These are phyloP conservation scores for Larix sibirica DNA, from an alignment of 83 land plant species.

Conservation along the genomic window DNA sequence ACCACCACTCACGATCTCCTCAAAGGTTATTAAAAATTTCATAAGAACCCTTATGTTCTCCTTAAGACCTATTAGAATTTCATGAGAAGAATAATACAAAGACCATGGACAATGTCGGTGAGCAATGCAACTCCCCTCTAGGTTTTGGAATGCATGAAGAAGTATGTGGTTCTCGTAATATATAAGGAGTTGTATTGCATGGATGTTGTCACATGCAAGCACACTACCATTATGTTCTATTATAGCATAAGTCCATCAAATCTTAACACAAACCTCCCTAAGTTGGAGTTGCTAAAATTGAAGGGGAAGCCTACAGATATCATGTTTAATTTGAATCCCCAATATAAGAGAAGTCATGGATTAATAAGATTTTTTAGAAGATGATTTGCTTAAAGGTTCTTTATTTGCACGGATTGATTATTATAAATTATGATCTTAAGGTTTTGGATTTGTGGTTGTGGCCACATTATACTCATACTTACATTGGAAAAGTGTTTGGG, in stretches of 20 bases:
- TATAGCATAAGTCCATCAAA: slow-evolving; percentile 54
- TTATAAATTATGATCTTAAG: slow-evolving; percentile 49
- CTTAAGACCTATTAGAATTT: too few relatives aligned
- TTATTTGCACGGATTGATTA: slow-evolving; percentile 72
- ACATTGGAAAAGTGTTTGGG: slow-evolving; percentile 66
- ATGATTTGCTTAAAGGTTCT: slow-evolving; percentile 41
- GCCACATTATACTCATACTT: slow-evolving; percentile 29
- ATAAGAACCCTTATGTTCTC: too few relatives aligned
- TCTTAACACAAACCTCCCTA: slow-evolving; percentile 42
- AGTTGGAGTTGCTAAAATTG: slow-evolving; percentile 55
- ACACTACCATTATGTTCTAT: slow-evolving; percentile 58
- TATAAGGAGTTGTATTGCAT: slow-evolving; percentile 65
- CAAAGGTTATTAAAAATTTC: too few relatives aligned
- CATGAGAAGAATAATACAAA: too few relatives aligned
- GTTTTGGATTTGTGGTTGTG: slow-evolving; percentile 33
- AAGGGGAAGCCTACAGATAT: slow-evolving; percentile 87
- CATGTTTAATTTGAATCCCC: slow-evolving; percentile 71
- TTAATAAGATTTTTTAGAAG: slow-evolving; percentile 33
- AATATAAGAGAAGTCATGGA: slow-evolving; percentile 70
- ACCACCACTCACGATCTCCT: too few relatives aligned
- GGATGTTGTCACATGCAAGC: slow-evolving; percentile 54
- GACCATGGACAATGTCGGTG: too few relatives aligned
- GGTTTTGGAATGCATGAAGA: slow-evolving; percentile 46
- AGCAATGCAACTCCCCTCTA: slow-evolving; percentile 15
- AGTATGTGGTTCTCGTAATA: slow-evolving; percentile 57